These are phyloP conservation scores for Pythium biforme DNA, from an alignment of 352 stramenopile genomes.

Conservation along the genomic window DNA sequence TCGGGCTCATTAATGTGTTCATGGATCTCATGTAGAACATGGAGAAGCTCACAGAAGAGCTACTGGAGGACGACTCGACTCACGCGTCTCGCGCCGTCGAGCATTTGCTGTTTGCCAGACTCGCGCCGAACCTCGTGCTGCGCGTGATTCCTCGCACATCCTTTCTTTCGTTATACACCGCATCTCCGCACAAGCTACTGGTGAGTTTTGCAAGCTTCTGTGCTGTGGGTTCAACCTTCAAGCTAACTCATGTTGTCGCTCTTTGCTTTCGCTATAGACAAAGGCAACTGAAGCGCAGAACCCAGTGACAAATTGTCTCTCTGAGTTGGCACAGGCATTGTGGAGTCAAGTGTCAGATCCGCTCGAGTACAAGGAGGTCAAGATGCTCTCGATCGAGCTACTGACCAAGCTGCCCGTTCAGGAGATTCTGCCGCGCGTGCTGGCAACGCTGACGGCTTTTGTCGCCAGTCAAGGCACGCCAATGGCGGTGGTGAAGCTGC, in stretches of 20 bases:
- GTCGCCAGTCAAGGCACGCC: slow-evolving; percentile 28
- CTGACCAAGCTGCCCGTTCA: slow-evolving; percentile 41
- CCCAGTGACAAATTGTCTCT: not conserved
- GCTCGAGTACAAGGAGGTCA: slow-evolving; percentile 80
- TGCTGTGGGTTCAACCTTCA: no score
- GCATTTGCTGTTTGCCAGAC: slow-evolving; percentile 52
- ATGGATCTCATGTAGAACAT: slow-evolving; percentile 17
- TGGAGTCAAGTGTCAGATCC: slow-evolving; percentile 46
- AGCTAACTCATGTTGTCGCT: not conserved
- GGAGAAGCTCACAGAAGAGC: slow-evolving; percentile 40
- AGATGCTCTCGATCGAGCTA: slow-evolving; percentile 61
- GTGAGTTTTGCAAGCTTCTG: no score
- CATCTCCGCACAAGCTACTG: slow-evolving; percentile 4
- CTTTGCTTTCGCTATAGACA: not conserved
- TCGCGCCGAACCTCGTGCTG: slow-evolving; percentile 62
- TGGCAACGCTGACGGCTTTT: slow-evolving; percentile 47
- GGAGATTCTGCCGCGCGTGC: slow-evolving; percentile 38
- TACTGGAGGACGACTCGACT: slow-evolving; percentile 46
- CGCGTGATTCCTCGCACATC: slow-evolving; percentile 41
- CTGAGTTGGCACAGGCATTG: slow-evolving; percentile 20
- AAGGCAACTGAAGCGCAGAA: not conserved
- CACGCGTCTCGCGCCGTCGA: slow-evolving; percentile 36
- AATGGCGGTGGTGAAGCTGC: not conserved
- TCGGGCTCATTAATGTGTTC: not conserved
- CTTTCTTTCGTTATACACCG: slow-evolving; percentile 2